Evolutionary conservation across 176 grass and related monocot genomes (phyloP).

Genomic region (Lolium rigidum): DNA sequence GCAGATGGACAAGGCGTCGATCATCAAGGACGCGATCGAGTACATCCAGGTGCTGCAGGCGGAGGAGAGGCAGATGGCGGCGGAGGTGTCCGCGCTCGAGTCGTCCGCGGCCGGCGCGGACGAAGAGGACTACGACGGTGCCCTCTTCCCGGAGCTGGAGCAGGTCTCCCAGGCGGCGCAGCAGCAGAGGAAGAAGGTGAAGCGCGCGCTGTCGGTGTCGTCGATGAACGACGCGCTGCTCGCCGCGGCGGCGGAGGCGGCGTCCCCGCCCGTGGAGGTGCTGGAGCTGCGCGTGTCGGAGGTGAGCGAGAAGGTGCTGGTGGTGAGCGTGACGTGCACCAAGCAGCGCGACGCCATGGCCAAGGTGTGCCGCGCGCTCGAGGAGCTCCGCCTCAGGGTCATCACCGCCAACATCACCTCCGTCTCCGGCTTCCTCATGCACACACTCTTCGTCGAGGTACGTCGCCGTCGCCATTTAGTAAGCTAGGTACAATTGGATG

Average conservation of each 20-base stretch:
- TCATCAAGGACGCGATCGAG: constrained; percentile 88
- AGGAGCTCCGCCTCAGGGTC: constrained; percentile 69
- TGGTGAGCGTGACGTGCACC: constrained; percentile 72
- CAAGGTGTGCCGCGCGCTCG: constrained; percentile 66
- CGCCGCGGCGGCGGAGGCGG: not conserved
- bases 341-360: constrained; percentile 75
- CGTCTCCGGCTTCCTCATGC: constrained; percentile 58
- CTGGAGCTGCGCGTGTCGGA: constrained; percentile 77
- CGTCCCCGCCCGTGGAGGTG: constrained; percentile 55
- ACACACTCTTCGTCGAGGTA: constrained; percentile 95
- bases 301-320: constrained; percentile 60
- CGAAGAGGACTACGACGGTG: not conserved
- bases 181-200: constrained; percentile 47
- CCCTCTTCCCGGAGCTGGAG: not conserved
- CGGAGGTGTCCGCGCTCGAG: constrained; percentile 57
- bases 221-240: constrained; percentile 28
- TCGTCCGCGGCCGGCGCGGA: not conserved
- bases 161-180: not conserved
- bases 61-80: constrained; percentile 58
- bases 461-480: too few species aligned
- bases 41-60: constrained; percentile 85
- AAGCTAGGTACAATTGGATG: too few species aligned
- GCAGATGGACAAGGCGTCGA: constrained; percentile 98
- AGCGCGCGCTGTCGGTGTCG: constrained; percentile 38
- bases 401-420: constrained; percentile 78